Percentiles rank a stretch among this genome's conserved stretches.
Evolutionary conservation across 257 asterid species (phyloP).

Genomic region (Oldenlandia corymbosa): DNA sequence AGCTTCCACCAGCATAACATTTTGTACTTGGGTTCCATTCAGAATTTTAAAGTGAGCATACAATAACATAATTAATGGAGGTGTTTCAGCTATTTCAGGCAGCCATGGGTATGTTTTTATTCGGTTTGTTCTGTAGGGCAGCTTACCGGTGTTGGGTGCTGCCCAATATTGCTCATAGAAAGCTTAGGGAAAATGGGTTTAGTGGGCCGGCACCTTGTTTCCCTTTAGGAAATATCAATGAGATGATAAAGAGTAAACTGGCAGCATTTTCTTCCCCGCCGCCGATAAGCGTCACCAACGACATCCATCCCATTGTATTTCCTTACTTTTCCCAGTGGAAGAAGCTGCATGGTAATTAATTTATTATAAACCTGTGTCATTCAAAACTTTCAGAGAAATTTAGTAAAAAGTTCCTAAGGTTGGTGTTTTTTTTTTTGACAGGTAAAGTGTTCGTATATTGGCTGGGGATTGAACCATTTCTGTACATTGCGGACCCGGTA

Average conservation of each 20-base stretch:
- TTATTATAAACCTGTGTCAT: no score
- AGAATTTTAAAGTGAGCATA: no score
- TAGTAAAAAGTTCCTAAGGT: no score
- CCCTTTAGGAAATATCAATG: conserved; percentile 69
- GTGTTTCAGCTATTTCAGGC: conserved; percentile 2
- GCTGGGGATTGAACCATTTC: conserved; percentile 89
- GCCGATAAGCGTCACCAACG: conserved; percentile 25
- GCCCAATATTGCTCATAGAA: conserved; percentile 40
- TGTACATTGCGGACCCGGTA: conserved; percentile 78
- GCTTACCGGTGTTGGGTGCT: conserved; percentile 47
- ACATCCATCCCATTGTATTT: conserved; percentile 61
- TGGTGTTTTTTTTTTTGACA: conserved; percentile 14
- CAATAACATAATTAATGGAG: conserved; percentile 23
- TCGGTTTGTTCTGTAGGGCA: conserved; percentile 26
- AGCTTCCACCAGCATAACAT: no score
- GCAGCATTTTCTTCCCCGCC: conserved; percentile 7
- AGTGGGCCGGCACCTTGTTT: conserved; percentile 72
- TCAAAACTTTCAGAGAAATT: no score
- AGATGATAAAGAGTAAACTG: conserved; percentile 33
- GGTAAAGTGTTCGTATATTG: conserved; percentile 79
- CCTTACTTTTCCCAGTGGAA: conserved; percentile 77
- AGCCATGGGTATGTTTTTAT: conserved; percentile 21
- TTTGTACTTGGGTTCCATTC: no score
- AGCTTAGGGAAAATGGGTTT: conserved; percentile 68
- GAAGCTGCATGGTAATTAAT: conserved; percentile 66